Evolutionary conservation across 257 asterid genomes (phyloP).

Genomic region (Lycium ferocissimum): DNA sequence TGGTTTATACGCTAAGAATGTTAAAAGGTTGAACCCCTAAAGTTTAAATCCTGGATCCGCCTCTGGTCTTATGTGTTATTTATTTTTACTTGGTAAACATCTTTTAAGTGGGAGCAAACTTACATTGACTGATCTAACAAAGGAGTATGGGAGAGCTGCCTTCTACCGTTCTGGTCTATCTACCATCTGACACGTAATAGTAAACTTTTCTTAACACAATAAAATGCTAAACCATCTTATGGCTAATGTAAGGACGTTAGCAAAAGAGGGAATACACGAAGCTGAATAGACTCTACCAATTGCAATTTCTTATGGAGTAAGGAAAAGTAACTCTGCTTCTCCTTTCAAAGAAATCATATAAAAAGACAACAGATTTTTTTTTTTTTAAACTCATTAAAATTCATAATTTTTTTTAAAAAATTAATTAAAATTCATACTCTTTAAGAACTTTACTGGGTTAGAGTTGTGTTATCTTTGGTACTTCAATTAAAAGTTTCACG

Average conservation of each 20-base stretch:
- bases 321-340: background rate
- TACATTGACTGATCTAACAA: background rate
- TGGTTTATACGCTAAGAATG: too few species aligned
- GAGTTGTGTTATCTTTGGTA: background rate
- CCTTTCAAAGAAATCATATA: background rate
- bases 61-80: background rate
- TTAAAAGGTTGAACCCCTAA: too few species aligned
- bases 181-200: too few species aligned
- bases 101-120: background rate
- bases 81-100: background rate
- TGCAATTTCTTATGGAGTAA: background rate
- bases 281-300: background rate
- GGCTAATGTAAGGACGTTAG: too few species aligned
- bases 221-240: background rate
- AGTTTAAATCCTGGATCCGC: too few species aligned
- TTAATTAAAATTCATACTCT: background rate
- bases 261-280: background rate
- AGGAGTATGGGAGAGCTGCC: background rate
- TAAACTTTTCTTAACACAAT: background rate
- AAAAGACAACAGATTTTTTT: too few species aligned
- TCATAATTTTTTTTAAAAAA: too few species aligned
- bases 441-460: background rate
- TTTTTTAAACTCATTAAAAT: background rate
- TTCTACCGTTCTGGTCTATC: background rate
- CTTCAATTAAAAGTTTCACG: background rate